Base-by-base conservation (phyloP, 805 yeast genomes). In the Yamadazyma ubonensis region DNA sequence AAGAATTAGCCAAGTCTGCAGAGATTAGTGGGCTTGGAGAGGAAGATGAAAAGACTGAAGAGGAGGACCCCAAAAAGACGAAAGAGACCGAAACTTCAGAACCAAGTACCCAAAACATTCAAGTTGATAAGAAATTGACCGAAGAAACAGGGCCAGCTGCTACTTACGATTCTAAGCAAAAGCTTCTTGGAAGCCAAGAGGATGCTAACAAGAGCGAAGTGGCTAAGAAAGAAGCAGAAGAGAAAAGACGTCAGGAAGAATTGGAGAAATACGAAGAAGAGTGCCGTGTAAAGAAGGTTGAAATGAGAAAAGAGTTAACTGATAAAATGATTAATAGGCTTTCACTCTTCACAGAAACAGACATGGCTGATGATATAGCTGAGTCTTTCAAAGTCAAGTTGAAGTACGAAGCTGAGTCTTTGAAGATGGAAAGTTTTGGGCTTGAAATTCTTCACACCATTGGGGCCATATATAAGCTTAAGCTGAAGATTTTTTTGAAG, bases 371-470 rank as follows among this genome's bases (percentile, higher is more conserved):
- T 8, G 71, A 75, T 45, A 64, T 65, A n/a, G 65, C 61, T 8
- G 57, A 53, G 26, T 61, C 72, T 16, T 91, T 88, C 59, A 65
- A 73, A 44, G 71, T 70, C 41, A 83, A 85, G 57, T 73, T 86
- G 50, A 73, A 71, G 45, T 79, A 82, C 53, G 98, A 93, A 60
- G 96, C 95, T 11, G 93, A 90, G 55, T 69, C 80, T 20, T 68
- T 86, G 48, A 85, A 84, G 51, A 76, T 83, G 79, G 93, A 86
- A 59, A 83, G 91, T 16, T 86, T 86, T 61, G 95, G 95, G n/a
- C 61, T 84, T 22, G 89, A 86, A 54, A 83, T 86, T 25, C 71
- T 86, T 34, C 93, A 86, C 51, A 75, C 86, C 0, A 75, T 86
- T 39, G 95, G 93, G 17, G 72, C 76, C 38, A 76, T 82, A 2